These are phyloP conservation scores for Claviceps arundinis DNA, from an alignment of 2,329 filamentous ascomycete genomes.

Conservation along the genomic window DNA sequence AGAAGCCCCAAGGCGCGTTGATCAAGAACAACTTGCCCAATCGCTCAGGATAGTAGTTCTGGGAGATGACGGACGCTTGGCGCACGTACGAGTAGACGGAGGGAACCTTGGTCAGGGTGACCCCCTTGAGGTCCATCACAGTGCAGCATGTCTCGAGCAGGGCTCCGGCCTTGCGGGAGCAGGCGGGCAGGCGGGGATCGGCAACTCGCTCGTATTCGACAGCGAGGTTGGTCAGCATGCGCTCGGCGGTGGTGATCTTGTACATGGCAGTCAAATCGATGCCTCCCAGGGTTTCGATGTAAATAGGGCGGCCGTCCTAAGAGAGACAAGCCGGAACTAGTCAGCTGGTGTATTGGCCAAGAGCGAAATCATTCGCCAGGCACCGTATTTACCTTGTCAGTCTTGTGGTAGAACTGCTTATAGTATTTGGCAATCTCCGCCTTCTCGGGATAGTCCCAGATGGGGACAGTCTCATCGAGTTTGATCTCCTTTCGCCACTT, in stretches of 20 bases:
- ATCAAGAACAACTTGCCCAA: conserved; percentile 93
- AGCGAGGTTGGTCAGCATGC: conserved; percentile 93
- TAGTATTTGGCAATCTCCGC: conserved; percentile 77
- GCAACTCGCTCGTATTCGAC: conserved; percentile 95
- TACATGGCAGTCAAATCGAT: conserved; percentile 83
- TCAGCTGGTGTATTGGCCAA: not conserved
- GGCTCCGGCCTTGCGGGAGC: conserved; percentile 78
- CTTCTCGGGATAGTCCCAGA: conserved; percentile 82
- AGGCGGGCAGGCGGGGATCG: conserved; percentile 86
- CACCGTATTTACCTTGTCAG: conserved; percentile 49
- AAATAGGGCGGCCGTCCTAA: conserved; percentile 92
- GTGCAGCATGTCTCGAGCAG: conserved; percentile 97
- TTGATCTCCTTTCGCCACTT: conserved; percentile 81
- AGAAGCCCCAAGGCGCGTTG: conserved; percentile 96
- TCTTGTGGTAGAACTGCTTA: conserved; percentile 98
- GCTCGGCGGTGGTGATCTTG: conserved; percentile 82
- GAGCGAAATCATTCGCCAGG: not conserved
- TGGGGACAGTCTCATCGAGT: conserved; percentile 67
- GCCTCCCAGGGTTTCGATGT: conserved; percentile 91
- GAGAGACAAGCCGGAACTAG: not conserved
- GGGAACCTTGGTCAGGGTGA: conserved; percentile 66
- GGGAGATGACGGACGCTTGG: conserved; percentile 75
- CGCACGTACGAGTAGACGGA: conserved; percentile 82
- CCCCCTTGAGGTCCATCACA: conserved; percentile 95
- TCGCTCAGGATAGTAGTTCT: conserved; percentile 98